phyloP scores from a whole-genome alignment of 257 asterid species.

The Eustoma russellianum region DNA sequence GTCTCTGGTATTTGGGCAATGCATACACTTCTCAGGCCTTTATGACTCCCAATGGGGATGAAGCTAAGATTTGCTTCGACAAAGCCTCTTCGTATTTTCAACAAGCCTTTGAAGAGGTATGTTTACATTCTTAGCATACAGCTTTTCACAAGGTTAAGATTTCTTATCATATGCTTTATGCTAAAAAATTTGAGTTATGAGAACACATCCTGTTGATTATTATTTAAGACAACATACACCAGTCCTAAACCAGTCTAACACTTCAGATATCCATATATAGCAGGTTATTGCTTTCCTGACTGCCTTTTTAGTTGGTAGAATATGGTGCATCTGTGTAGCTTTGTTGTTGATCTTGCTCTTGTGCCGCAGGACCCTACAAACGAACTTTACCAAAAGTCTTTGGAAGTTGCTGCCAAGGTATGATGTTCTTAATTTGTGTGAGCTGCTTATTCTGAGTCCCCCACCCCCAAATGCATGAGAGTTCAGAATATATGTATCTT shows the following conservation, averaged over 20 bases:
- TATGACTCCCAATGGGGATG: conserved; percentile 56
- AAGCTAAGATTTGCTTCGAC: conserved; percentile 53
- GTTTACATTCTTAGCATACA: neutral
- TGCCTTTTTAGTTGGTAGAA: neutral
- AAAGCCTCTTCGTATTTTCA: conserved; percentile 49
- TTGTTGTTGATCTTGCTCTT: conserved; percentile 1
- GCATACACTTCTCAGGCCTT: conserved; percentile 75
- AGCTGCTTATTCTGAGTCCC: too few relatives aligned
- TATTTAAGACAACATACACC: neutral
- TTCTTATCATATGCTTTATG: too few relatives aligned
- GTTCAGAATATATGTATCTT: too few relatives aligned
- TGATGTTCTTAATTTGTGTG: neutral
- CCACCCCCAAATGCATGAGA: too few relatives aligned
- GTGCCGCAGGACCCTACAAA: conserved; percentile 67
- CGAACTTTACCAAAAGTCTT: conserved; percentile 67
- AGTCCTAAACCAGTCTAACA: too few relatives aligned
- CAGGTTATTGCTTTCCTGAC: too few relatives aligned
- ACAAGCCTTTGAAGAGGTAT: conserved; percentile 69
- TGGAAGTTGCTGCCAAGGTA: conserved; percentile 82
- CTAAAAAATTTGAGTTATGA: too few relatives aligned
- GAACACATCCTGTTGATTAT: too few relatives aligned
- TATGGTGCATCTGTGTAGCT: conserved; percentile 1
- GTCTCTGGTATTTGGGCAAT: conserved; percentile 87
- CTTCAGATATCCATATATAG: too few relatives aligned
- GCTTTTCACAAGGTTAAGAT: too few relatives aligned